Percentiles rank a stretch among this genome's conserved stretches.
Evolutionary conservation across 441 rosid species (phyloP).

Genomic region (Isatis lusitanica): DNA sequence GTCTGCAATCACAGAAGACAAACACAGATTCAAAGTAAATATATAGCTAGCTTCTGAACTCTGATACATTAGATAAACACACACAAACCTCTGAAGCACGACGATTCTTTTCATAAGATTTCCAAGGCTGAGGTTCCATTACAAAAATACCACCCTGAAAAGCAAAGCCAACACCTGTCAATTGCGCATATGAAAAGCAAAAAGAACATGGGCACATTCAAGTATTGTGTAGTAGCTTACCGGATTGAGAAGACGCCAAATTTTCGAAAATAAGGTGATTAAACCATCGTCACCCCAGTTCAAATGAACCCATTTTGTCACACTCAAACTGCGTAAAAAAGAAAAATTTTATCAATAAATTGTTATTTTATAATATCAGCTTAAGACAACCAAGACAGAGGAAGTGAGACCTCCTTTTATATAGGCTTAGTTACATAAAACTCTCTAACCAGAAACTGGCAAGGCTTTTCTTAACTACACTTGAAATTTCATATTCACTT

Average conservation of each 20-base stretch:
- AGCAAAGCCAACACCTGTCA: conserved; percentile 15
- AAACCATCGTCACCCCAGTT: conserved; percentile 97
- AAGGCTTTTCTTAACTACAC: background rate
- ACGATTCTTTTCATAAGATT: conserved; percentile 80
- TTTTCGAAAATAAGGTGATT: conserved; percentile 65
- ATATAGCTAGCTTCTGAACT: background rate
- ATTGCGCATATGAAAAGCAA: background rate
- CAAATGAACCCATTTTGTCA: conserved; percentile 93
- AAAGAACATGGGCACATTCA: background rate
- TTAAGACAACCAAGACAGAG: background rate
- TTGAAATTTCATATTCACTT: background rate
- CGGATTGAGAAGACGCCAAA: conserved; percentile 78
- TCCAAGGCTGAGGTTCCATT: conserved; percentile 98
- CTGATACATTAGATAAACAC: background rate
- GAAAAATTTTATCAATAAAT: background rate
- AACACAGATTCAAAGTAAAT: conserved; percentile 8
- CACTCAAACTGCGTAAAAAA: conserved; percentile 69
- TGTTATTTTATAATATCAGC: background rate
- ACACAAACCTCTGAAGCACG: conserved; percentile 70
- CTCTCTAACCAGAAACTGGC: background rate
- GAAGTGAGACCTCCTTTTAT: background rate
- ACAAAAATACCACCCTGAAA: conserved; percentile 85
- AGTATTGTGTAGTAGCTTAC: conserved; percentile 37
- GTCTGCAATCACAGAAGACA: conserved; percentile 51
- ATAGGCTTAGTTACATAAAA: background rate